These are phyloP conservation scores for Vitis riparia DNA, from an alignment of 164 flowering plant species.

Conservation along the genomic window DNA sequence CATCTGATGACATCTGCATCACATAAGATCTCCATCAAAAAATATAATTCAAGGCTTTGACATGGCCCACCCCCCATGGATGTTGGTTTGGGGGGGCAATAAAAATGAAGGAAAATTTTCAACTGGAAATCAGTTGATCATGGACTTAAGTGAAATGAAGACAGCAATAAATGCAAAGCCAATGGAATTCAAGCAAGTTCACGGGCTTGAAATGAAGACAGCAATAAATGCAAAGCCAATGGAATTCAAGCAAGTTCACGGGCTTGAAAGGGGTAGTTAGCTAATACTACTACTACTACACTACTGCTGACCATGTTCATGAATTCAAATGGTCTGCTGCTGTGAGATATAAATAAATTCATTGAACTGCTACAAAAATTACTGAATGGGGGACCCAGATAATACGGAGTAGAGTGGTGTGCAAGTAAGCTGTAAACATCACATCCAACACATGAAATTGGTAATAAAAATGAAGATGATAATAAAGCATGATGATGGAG, in stretches of 20 bases:
- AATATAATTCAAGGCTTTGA: no score
- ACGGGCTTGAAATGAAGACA: background rate
- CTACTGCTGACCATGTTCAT: background rate
- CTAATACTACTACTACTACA: background rate
- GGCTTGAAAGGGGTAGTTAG: background rate
- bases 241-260: conserved; percentile 6
- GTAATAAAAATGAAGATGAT: no score
- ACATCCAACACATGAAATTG: no score
- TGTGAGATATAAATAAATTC: no score
- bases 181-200: conserved; percentile 3
- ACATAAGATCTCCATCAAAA: background rate
- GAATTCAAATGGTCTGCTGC: background rate
- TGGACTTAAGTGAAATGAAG: no score
- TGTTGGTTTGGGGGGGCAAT: background rate
- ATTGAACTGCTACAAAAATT: no score
- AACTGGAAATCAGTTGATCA: no score
- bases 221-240: background rate
- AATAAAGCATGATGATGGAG: no score
- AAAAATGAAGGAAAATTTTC: background rate
- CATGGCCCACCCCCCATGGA: background rate
- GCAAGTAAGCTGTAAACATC: no score
- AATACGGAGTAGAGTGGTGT: no score
- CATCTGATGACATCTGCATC: conserved; percentile 92
- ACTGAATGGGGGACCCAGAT: no score
- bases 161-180: background rate